Base-by-base conservation (phyloP, 2,329 filamentous ascomycete genomes). In the Coniella vitis region DNA sequence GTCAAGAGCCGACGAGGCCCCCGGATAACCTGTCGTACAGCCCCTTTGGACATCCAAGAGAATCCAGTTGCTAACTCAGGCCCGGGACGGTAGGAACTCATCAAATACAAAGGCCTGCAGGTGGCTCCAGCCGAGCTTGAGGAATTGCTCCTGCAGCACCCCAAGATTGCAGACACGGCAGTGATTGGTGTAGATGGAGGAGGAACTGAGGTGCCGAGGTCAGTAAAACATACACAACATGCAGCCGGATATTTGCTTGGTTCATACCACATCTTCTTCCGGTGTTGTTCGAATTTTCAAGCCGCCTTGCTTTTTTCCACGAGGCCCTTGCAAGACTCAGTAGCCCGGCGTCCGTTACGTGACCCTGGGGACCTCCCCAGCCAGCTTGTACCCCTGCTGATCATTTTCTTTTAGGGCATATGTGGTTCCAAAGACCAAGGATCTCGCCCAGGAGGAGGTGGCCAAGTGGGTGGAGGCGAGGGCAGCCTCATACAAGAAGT, bases 91-190 rank as follows among this genome's bases (percentile, higher is more conserved):
- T 16, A 86, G 65, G 84, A 86, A 62, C 83, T 74, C 47, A 72
- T 74, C 60, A 74, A 74, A 56, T 73, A 71, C 56, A 72, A 87
- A 64, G 84, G 83, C 0, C 75, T 81, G 57, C 83, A 86, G 57
- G 82, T 86, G 1, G 72, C 83, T 0, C 83, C 83, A 0, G 81
- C 82, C 0, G 81, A 86, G 60, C 69, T 86, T 2, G 83, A 75
- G 53, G 69, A 68, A 1, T 41, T 73, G 34, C 54, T 75, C 8
- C 53, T 69, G 8, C 64, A 65, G 0, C 65, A 73, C 41, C 63
- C 68, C 0, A 61, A 62, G n/a, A 65, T 75, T 10, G 56, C 62
- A 16, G 83, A 86, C 57, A 78, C 75, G 3, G 81, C 79, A 0
- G 81, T 86, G 1, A 73, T 83, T 31, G 81, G 81, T 0, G 62